These are phyloP conservation scores for Penicillium odoratum DNA, from an alignment of 495 filamentous ascomycete species.

Conservation along the genomic window DNA sequence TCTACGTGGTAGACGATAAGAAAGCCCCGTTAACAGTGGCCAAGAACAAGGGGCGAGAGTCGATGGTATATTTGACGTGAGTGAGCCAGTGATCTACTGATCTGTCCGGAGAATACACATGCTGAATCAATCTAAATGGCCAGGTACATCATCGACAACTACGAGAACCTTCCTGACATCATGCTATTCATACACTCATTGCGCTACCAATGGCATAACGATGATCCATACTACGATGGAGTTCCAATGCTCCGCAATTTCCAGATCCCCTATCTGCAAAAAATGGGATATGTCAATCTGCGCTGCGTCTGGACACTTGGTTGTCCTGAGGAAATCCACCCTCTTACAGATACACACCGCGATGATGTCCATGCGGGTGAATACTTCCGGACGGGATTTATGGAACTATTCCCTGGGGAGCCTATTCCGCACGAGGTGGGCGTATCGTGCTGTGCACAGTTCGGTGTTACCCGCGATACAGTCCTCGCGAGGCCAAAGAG, in stretches of 20 bases:
- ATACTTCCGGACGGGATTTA: conserved; percentile 54
- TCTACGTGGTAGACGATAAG: conserved; percentile 54
- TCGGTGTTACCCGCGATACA: conserved; percentile 61
- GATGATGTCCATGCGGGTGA: conserved; percentile 47
- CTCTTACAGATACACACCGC: conserved; percentile 42
- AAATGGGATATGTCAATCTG: conserved; percentile 63
- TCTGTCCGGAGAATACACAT: not conserved
- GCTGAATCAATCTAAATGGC: not conserved
- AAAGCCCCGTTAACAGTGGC: conserved; percentile 47
- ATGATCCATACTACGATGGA: conserved; percentile 50
- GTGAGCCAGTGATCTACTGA: conserved; percentile 18
- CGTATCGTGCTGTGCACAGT: conserved; percentile 70
- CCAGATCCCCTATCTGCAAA: conserved; percentile 53
- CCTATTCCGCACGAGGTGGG: conserved; percentile 52
- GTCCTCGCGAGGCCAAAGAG: conserved; percentile 47
- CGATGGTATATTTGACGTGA: conserved; percentile 61
- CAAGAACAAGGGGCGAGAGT: conserved; percentile 57
- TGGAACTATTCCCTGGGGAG: conserved; percentile 53
- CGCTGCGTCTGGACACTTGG: conserved; percentile 64
- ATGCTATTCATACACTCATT: conserved; percentile 63
- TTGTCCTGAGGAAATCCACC: conserved; percentile 60
- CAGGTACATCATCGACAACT: conserved; percentile 66
- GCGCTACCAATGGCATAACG: conserved; percentile 66
- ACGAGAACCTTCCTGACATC: conserved; percentile 57
- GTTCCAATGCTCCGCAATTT: conserved; percentile 53